Conservation (phyloP, 306 rosid species). For the Vicia villosa region DNA sequence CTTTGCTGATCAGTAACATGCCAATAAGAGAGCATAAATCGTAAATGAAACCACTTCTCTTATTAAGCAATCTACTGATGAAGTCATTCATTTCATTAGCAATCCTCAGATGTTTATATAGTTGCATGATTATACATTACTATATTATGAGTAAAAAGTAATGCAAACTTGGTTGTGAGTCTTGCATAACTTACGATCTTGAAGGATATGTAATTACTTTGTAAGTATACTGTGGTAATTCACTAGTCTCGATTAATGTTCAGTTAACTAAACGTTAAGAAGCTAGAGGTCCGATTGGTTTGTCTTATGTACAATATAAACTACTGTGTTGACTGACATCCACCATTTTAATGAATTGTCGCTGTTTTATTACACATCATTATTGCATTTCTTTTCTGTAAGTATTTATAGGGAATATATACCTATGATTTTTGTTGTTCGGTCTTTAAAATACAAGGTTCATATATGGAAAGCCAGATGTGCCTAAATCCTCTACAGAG, state of each 20-base stretch:
- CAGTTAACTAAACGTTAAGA: not conserved
- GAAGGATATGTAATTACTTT: constrained; percentile 19
- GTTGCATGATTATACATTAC: constrained; percentile 17
- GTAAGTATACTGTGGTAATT: constrained; percentile 18
- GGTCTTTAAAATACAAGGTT: constrained; percentile 55
- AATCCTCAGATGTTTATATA: constrained; percentile 21
- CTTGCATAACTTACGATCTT: constrained; percentile 16
- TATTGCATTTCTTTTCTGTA: constrained; percentile 24
- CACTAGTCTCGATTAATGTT: constrained; percentile 14
- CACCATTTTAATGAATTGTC: constrained; percentile 19
- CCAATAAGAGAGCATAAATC: constrained; percentile 10
- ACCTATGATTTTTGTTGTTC: constrained; percentile 18
- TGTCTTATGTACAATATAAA: constrained; percentile 18
- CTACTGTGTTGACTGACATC: constrained; percentile 19
- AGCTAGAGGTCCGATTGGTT: constrained; percentile 11
- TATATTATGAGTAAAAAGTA: constrained; percentile 11
- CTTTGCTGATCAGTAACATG: not conserved
- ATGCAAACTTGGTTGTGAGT: constrained; percentile 21
- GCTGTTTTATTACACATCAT: constrained; percentile 15
- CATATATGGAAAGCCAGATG: constrained; percentile 92
- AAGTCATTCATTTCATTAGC: constrained; percentile 4
- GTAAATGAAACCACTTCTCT: constrained; percentile 32
- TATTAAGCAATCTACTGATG: constrained; percentile 6
- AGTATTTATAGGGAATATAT: constrained; percentile 25
- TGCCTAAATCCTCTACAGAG: constrained; percentile 76